Evolutionary conservation across 306 rosid species (phyloP), one percentile per base, ranked within the genome.

Genomic region (Mucuna pruriens): DNA sequence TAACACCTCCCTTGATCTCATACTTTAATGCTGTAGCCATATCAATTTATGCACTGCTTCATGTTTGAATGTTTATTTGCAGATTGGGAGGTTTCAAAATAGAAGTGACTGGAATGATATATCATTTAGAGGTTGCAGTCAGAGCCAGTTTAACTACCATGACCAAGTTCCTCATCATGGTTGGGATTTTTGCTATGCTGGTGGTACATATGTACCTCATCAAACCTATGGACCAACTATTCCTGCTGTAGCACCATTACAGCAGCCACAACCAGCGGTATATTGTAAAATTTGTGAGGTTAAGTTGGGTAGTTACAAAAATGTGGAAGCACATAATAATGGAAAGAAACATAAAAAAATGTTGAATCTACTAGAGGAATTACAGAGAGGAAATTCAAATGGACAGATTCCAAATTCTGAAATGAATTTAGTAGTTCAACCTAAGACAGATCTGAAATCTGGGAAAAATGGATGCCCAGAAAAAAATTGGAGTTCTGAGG

Each of bases 261-360:
- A 19, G 29, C 52, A 1, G 19, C 64, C 63, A 33, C 63, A 17
- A 51, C 6, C 63, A 71, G 17, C 0, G 33, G 1, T 60, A 29
- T 36, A 70, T 31, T 83, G 86, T 83, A 23, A 76, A 48, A 70
- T 77, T 49, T 83, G 82, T 70, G 51, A 62, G 4, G 69, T 77
- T 77, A 8, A 0, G 16, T 1, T 70, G 25, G 6, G 0, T 36
- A 23, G 9, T 73, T 17, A 15, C 55, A 60, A 46, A 73, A 2
- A 0, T 15, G 3, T 76, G 52, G 71, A 75, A 76, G 0, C 0
- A 1, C 85, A 82, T 76, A 22, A 33, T 1, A 68, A 68, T 2
- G 85, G 81, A 68, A 57, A 12, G 82, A 76, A 12, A 57, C 85
- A 82, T 68, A 34, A 0, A 57, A 13, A 7, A 25, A 20, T 16